Conservation (phyloP, 768 basidiomycete genomes). For the Lyophyllum semitale region DNA sequence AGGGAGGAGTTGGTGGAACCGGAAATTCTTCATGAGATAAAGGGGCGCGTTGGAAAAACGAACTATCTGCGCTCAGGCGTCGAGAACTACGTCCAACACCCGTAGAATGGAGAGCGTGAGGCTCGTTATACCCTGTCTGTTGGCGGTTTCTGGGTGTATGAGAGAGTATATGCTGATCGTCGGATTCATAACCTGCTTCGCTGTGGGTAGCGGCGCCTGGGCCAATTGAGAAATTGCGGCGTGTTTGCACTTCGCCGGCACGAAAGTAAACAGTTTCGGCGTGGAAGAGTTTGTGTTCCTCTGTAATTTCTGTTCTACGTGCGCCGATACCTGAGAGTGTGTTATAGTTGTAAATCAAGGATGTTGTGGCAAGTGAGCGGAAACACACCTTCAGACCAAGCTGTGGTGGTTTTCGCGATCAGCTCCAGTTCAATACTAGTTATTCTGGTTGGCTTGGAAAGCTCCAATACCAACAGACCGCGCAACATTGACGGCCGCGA, state of each 20-base stretch:
- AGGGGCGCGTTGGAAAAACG: slow-evolving; percentile 32
- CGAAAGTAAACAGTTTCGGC: slow-evolving; percentile 74
- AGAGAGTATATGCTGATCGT: slow-evolving; percentile 17
- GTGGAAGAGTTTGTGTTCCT: slow-evolving; percentile 76
- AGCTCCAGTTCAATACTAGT: slow-evolving; percentile 84
- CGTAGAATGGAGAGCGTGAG: not conserved
- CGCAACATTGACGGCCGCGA: slow-evolving; percentile 57
- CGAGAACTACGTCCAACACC: slow-evolving; percentile 5
- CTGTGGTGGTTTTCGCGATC: slow-evolving; percentile 66
- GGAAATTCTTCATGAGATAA: slow-evolving; percentile 33
- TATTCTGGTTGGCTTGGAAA: slow-evolving; percentile 80
- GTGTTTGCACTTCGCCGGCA: slow-evolving; percentile 43
- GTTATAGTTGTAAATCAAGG: not conserved
- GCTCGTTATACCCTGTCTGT: slow-evolving; percentile 7
- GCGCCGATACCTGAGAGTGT: slow-evolving; percentile 58
- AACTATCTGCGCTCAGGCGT: slow-evolving; percentile 37
- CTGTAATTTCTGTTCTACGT: slow-evolving; percentile 71
- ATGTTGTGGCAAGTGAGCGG: not conserved
- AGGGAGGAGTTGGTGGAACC: slow-evolving; percentile 36
- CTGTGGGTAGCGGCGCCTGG: slow-evolving; percentile 39
- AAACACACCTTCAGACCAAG: slow-evolving; percentile 83
- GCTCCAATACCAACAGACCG: slow-evolving; percentile 58
- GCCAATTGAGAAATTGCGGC: slow-evolving; percentile 47
- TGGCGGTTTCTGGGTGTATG: slow-evolving; percentile 12
- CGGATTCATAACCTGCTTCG: slow-evolving; percentile 33